Evolutionary conservation across 208 protist genomes (phyloP).

Genomic region (Leishmania arabica): DNA sequence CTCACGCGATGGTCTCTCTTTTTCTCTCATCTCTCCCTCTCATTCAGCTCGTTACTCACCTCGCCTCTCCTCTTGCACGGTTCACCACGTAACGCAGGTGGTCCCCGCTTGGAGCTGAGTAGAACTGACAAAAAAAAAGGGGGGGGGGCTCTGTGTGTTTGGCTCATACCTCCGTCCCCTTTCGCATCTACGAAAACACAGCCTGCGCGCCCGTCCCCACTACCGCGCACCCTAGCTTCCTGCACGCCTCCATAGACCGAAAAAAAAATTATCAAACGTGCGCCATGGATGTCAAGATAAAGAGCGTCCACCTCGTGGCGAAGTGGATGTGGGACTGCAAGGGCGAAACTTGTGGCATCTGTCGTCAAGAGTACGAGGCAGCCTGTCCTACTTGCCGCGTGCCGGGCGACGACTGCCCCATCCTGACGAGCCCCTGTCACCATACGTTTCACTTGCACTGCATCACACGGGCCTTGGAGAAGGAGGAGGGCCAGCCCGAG

Average conservation of each 20-base stretch:
- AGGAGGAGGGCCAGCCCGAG: constrained; percentile 51
- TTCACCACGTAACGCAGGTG: not conserved
- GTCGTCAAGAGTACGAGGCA: constrained; percentile 80
- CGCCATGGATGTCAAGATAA: constrained; percentile 83
- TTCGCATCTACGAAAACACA: not conserved
- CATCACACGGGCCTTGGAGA: constrained; percentile 94
- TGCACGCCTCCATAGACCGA: not conserved
- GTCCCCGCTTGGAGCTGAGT: not conserved
- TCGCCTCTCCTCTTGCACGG: not conserved
- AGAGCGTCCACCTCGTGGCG: constrained; percentile 75
- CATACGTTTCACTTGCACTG: constrained; percentile 99
- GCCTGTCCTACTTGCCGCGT: constrained; percentile 84
- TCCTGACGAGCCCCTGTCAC: constrained; percentile 97
- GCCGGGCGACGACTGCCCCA: constrained; percentile 94
- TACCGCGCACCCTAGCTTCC: not conserved
- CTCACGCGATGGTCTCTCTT: not conserved
- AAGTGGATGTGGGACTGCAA: constrained; percentile 89
- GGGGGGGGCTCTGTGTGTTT: not conserved
- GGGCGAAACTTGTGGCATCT: constrained; percentile 91
- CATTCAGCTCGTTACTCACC: not conserved
- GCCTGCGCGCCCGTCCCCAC: not conserved
- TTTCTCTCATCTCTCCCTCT: not conserved
- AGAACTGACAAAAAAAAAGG: not conserved
- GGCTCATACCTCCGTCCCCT: not conserved
- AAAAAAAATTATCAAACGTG: not conserved